Evolutionary conservation across 257 asterid genomes (phyloP), one percentile per base, ranked within the genome.

Genomic region (Plantago major): DNA sequence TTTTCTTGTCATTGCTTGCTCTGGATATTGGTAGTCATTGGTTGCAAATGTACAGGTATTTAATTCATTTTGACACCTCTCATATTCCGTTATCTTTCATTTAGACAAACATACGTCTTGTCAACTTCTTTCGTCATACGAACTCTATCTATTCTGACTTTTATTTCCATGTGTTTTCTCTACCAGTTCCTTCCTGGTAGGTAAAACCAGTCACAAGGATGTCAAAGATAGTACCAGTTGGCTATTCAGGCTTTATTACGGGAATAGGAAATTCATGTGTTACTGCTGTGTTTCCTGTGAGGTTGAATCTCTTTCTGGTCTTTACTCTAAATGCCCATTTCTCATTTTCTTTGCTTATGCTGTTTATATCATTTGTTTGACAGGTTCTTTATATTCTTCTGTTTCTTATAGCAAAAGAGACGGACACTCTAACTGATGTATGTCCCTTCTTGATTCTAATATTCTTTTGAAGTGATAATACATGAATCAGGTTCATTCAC

Each of bases 21-120:
- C 73, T 93, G 40, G 97, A 93, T 81, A 93, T 93, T 53, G 88
- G 79, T 74, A 93, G 97, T 78, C 99, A 93, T 54, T 93, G 97
- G 99, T 77, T 89, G 82, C 99, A 93, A 80, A 93, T 89, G 97
- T 93, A 93, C 74, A 90, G 97, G 97, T 90, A 79, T 62, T 67
- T 45, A 38, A 62, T 47, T 30, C 50, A 50, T 64, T 54, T 30
- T 63, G 22, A 45, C 30, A 6, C 43, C 48, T 10, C 16, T 57
- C 15, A 33, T 53, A n/a, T 68, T 11, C 40, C 13, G 48, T 50
- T 49, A 46, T 55, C 38, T 63, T 53, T 50, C 53, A 16, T 19
- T 19, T 56, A 17, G 11, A 46, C n/a, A 54, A 49, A 30, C 28
- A 14, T 9, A 45, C 42, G 46, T 15, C 53, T 47, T 58, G n/a